These are phyloP conservation scores for Zygoascus flipseniorum DNA, from an alignment of 805 yeast species.

Conservation along the genomic window DNA sequence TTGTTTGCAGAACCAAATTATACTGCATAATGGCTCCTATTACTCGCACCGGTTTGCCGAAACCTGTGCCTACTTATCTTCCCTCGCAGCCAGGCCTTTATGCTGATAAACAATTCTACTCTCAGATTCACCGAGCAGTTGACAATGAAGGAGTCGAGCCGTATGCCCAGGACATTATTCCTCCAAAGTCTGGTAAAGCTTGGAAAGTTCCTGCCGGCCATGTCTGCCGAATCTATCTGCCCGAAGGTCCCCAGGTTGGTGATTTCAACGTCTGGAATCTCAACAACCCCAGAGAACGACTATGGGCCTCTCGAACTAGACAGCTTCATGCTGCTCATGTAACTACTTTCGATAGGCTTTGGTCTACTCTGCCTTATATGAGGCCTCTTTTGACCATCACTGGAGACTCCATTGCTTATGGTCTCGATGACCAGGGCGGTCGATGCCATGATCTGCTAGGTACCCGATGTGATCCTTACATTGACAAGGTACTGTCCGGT, in stretches of 20 bases:
- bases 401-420: conserved; percentile 46
- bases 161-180: background rate
- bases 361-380: conserved; percentile 60
- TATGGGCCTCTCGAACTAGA: conserved; percentile 65
- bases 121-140: background rate
- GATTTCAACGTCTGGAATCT: conserved; percentile 59
- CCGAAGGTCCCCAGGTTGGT: conserved; percentile 66
- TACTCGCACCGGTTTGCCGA: background rate
- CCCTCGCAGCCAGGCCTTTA: background rate
- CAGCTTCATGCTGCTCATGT: conserved; percentile 60
- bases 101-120: background rate
- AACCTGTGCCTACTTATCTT: background rate
- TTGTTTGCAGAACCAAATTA: too few relatives aligned
- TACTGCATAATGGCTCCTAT: background rate
- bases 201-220: conserved; percentile 55
- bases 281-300: conserved; percentile 52
- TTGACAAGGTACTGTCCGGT: conserved; percentile 54
- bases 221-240: conserved; percentile 51
- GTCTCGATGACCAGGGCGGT: conserved; percentile 59
- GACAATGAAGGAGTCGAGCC: background rate
- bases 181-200: conserved; percentile 45
- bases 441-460: conserved; percentile 58
- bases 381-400: conserved; percentile 58
- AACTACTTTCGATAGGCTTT: conserved; percentile 49
- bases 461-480: conserved; percentile 63